Conservation (phyloP, 1,139 yeast genomes). For the Kurtzmaniella quercitrusa region DNA sequence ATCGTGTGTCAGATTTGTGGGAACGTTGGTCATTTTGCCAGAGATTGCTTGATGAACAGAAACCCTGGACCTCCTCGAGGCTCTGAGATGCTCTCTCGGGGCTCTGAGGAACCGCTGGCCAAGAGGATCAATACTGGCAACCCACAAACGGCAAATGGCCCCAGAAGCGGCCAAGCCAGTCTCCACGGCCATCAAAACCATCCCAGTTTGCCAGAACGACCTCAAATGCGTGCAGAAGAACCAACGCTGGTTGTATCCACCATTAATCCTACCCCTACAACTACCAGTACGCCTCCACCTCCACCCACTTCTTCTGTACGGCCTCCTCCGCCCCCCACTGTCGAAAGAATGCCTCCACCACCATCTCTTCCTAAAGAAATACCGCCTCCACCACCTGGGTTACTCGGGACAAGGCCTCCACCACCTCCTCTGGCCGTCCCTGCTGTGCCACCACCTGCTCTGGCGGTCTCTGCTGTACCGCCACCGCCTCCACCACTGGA, state of each 20-base stretch:
- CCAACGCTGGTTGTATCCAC: background rate
- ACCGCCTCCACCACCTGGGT: background rate
- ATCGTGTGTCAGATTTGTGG: conserved; percentile 80
- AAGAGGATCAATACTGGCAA: conserved; percentile 1
- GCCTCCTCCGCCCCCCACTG: conserved; percentile 10
- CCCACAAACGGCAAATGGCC: no score
- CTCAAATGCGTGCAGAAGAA: background rate
- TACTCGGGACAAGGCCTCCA: conserved; percentile 1
- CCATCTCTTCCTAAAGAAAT: conserved; percentile 38
- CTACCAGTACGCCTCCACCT: conserved; percentile 1
- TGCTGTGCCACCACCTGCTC: conserved; percentile 23
- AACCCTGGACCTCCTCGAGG: conserved; percentile 7
- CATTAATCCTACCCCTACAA: background rate
- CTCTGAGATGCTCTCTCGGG: background rate
- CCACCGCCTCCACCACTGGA: background rate
- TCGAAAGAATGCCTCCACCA: conserved; percentile 19
- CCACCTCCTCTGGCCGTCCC: conserved; percentile 6
- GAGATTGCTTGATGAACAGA: conserved; percentile 60
- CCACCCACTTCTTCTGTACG: conserved; percentile 9
- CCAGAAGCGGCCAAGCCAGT: no score
- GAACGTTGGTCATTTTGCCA: conserved; percentile 76
- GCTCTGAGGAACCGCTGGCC: conserved; percentile 1
- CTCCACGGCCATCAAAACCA: conserved; percentile 3
- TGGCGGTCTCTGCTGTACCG: background rate
- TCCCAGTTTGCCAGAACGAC: conserved; percentile 12